A percentile compares a stretch with the other conserved stretches of the same genome.
Conservation (phyloP, 2,329 filamentous ascomycete genomes). For the Cladophialophora immunda region DNA sequence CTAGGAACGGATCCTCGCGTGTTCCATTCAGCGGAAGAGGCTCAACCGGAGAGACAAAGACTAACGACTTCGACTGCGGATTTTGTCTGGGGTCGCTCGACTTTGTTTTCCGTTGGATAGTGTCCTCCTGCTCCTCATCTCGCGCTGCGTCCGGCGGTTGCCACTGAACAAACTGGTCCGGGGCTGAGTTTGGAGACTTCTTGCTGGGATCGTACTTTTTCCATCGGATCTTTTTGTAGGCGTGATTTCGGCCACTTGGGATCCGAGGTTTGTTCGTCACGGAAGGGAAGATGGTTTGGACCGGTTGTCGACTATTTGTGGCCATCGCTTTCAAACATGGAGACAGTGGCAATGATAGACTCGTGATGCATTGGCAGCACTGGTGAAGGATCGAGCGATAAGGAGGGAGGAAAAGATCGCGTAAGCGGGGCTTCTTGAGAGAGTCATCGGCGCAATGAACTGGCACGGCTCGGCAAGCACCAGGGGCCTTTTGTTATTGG, state of each 20-base stretch:
- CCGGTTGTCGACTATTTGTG: constrained; percentile 7
- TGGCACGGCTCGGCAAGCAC: neutral
- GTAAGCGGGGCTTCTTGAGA: constrained; percentile 5
- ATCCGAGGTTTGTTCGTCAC: constrained; percentile 3
- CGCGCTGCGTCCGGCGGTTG: constrained; percentile 16
- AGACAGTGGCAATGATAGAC: neutral
- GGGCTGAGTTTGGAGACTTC: neutral
- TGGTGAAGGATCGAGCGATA: neutral
- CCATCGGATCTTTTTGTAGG: constrained; percentile 35
- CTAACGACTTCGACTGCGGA: neutral
- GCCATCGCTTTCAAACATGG: constrained; percentile 9
- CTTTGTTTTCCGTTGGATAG: neutral
- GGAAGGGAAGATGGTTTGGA: constrained; percentile 13
- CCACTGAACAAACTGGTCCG: constrained; percentile 32
- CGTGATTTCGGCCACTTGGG: constrained; percentile 5
- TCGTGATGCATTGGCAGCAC: neutral
- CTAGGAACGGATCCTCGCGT: constrained; percentile 34
- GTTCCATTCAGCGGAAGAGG: constrained; percentile 35
- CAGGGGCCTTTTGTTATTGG: neutral
- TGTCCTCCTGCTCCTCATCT: constrained; percentile 2
- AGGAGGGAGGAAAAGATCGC: neutral
- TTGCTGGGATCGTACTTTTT: constrained; percentile 30
- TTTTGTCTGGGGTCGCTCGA: neutral
- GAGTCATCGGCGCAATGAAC: constrained; percentile 3
- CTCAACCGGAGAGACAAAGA: constrained; percentile 28